Percentiles rank a stretch among this genome's conserved stretches.
Evolutionary conservation across 345 rosid species (phyloP).

Genomic region (Viola odorata): DNA sequence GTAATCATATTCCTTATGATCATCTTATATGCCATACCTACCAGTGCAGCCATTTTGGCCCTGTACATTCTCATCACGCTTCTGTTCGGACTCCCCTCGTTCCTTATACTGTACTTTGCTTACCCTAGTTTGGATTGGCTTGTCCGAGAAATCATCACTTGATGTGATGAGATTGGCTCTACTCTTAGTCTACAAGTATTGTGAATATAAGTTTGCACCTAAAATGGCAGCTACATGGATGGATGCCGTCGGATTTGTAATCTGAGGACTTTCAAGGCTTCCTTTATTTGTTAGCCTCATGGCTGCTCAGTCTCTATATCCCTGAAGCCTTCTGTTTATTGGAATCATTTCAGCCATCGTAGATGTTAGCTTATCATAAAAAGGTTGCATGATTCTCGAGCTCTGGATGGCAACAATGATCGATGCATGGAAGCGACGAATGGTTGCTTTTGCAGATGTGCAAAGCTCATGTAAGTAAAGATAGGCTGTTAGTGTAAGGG

Average conservation of each 20-base stretch:
- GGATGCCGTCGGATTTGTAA: conserved; percentile 4
- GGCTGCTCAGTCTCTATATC: background rate
- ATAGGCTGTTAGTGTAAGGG: conserved; percentile 7
- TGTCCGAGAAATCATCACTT: conserved; percentile 74
- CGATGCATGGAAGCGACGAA: background rate
- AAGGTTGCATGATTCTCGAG: conserved; percentile 2
- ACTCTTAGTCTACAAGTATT: background rate
- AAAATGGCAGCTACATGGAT: background rate
- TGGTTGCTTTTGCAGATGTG: background rate
- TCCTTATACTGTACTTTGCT: conserved; percentile 79
- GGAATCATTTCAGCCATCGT: background rate
- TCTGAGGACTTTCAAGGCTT: conserved; percentile 20
- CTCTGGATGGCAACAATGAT: conserved; percentile 2
- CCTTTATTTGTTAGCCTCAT: conserved; percentile 3
- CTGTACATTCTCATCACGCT: conserved; percentile 77
- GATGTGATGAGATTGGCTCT: conserved; percentile 6
- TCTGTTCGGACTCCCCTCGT: conserved; percentile 79
- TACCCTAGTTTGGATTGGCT: conserved; percentile 96
- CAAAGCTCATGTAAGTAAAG: conserved; percentile 14
- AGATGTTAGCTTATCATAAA: too few species aligned
- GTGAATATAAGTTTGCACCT: conserved; percentile 18
- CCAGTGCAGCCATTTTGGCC: conserved; percentile 79
- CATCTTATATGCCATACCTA: conserved; percentile 77
- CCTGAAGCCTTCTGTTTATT: background rate
- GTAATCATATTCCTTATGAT: conserved; percentile 78